A percentile compares a stretch with the other conserved stretches of the same genome.
Conservation (phyloP, 768 basidiomycete species). For the Lactarius pseudohatsudake region DNA sequence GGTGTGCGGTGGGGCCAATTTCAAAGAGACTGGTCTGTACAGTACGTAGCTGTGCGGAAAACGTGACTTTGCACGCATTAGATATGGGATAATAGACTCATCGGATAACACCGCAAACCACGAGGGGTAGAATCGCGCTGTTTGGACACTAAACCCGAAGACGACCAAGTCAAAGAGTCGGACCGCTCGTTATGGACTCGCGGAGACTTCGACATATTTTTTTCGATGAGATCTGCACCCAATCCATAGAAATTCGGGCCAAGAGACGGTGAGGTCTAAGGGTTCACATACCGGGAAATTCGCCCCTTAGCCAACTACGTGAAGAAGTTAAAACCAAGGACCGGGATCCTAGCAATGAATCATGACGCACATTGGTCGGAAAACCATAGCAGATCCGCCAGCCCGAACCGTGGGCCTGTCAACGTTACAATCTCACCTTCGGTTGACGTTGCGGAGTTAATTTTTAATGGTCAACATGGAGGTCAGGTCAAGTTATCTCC, state of each 20-base stretch:
- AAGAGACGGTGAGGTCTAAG: neutral
- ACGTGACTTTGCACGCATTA: neutral
- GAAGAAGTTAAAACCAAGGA: constrained; percentile 11
- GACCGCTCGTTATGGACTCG: constrained; percentile 1
- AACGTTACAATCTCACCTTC: neutral
- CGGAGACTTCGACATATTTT: constrained; percentile 13
- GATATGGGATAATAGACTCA: neutral
- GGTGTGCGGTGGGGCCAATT: neutral
- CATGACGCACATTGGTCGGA: neutral
- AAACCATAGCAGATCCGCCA: neutral
- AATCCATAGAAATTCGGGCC: neutral
- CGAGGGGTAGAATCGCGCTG: neutral
- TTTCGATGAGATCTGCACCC: constrained; percentile 3
- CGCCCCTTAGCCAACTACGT: neutral
- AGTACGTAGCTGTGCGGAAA: neutral
- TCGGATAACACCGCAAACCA: neutral
- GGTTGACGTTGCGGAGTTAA: neutral
- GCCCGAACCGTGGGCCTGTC: neutral
- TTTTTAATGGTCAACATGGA: neutral
- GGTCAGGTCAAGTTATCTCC: neutral
- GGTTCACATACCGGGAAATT: constrained; percentile 19
- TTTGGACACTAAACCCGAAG: neutral
- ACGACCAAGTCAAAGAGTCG: constrained; percentile 2
- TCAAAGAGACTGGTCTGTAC: neutral
- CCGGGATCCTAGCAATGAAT: constrained; percentile 15